Conservation (phyloP, 106 monocot species). For the Dendrobium catenatum region DNA sequence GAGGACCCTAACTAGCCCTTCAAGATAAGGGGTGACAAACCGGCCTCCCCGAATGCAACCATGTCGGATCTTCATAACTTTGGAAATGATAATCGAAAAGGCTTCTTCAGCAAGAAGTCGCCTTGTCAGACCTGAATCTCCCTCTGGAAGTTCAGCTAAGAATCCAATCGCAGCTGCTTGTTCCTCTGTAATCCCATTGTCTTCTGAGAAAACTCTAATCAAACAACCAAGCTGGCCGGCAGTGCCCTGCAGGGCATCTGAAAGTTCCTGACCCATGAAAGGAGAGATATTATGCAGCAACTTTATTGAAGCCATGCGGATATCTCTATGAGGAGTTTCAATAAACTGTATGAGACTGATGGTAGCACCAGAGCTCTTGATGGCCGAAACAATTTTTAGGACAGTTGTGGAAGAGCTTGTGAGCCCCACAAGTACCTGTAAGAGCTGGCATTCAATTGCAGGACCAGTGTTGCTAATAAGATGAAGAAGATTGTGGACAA, state of each 20-base stretch:
- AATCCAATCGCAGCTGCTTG: slow-evolving; percentile 78
- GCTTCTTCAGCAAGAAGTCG: slow-evolving; percentile 62
- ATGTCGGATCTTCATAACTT: slow-evolving; percentile 37
- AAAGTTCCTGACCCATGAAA: slow-evolving; percentile 70
- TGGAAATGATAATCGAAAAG: slow-evolving; percentile 52
- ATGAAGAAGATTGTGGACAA: slow-evolving; percentile 81
- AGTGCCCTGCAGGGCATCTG: slow-evolving; percentile 49
- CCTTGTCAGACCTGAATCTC: slow-evolving; percentile 51
- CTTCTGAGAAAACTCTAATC: slow-evolving; percentile 52
- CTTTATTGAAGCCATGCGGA: slow-evolving; percentile 69
- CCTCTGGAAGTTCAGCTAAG: slow-evolving; percentile 74
- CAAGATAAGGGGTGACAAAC: slow-evolving; percentile 54
- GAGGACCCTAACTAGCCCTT: slow-evolving; percentile 67
- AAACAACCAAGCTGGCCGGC: slow-evolving; percentile 59
- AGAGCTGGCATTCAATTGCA: slow-evolving; percentile 78
- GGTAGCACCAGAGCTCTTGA: slow-evolving; percentile 82
- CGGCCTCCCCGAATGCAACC: slow-evolving; percentile 55
- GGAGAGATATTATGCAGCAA: slow-evolving; percentile 69
- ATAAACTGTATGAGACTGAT: slow-evolving; percentile 84
- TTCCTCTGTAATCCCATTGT: slow-evolving; percentile 69
- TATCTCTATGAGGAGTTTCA: slow-evolving; percentile 72
- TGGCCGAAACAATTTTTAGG: slow-evolving; percentile 54
- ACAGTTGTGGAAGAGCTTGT: slow-evolving; percentile 54
- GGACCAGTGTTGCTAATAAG: slow-evolving; percentile 97
- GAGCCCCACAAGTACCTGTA: slow-evolving; percentile 83